phyloP scores from a whole-genome alignment of 2,329 filamentous ascomycete species.

The Neofusicoccum parvum region DNA sequence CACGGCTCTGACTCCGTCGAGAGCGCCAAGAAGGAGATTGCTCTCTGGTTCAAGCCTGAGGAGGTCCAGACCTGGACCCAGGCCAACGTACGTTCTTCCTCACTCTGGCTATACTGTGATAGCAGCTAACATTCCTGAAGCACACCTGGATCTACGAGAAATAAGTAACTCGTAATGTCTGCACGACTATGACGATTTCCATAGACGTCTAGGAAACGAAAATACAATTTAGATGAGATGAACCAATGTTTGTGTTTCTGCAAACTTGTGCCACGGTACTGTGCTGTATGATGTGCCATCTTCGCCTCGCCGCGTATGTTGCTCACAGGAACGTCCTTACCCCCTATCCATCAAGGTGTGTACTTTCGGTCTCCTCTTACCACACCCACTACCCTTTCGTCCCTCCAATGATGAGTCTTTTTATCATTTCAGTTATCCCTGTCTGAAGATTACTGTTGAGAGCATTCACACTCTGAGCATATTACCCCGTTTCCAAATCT shows the following conservation, averaged over 20 bases:
- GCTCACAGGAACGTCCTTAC: not conserved
- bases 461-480: constrained; percentile 14
- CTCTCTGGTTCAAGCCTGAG: constrained; percentile 92
- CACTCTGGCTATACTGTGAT: not conserved
- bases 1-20: constrained; percentile 99
- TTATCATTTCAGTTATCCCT: constrained; percentile 33
- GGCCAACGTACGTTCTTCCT: not conserved
- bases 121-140: not conserved
- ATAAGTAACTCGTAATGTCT: not conserved
- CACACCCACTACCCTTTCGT: not conserved
- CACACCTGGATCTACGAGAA: constrained; percentile 18
- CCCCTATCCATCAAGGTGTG: constrained; percentile 3
- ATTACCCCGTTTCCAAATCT: too few relatives aligned
- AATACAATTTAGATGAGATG: constrained; percentile 5
- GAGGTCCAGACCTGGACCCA: constrained; percentile 77
- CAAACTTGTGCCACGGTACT: not conserved
- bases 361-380: not conserved
- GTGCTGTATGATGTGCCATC: too few relatives aligned
- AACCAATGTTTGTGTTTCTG: not conserved
- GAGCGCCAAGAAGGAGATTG: constrained; percentile 99
- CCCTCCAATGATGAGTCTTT: constrained; percentile 20
- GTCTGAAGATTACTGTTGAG: constrained; percentile 18
- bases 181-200: constrained; percentile 9
- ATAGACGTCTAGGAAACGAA: constrained; percentile 6
- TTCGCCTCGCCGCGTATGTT: not conserved